Evolutionary conservation across 2,329 filamentous ascomycete species (phyloP).

Genomic region (Trichoderma semiorbis): DNA sequence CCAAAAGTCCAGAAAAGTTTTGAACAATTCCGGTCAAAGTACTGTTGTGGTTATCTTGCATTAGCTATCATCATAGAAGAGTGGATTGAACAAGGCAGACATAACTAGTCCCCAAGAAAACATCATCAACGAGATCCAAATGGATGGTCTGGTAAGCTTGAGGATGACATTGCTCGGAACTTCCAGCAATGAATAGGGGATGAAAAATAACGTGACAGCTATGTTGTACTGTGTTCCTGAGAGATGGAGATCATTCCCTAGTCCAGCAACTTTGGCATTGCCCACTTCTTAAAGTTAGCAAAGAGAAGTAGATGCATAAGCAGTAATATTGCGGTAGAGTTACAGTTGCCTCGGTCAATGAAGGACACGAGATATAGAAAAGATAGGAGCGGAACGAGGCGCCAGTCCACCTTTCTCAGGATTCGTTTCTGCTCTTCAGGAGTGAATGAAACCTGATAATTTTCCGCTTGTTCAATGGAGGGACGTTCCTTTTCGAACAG

Average conservation of each 20-base stretch:
- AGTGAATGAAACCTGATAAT: neutral
- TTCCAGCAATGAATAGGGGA: constrained; percentile 13
- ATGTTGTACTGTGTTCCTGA: constrained; percentile 23
- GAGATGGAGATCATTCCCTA: constrained; percentile 23
- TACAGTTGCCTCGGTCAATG: neutral
- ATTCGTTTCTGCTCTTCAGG: neutral
- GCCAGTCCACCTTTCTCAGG: neutral
- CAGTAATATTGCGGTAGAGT: neutral
- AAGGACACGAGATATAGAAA: neutral
- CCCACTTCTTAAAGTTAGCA: neutral
- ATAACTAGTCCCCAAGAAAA: constrained; percentile 9
- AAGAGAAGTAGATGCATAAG: neutral
- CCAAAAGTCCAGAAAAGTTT: constrained; percentile 73
- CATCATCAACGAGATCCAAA: constrained; percentile 9
- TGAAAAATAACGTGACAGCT: constrained; percentile 26
- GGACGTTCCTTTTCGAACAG: neutral
- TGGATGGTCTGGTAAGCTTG: constrained; percentile 13
- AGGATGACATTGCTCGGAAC: constrained; percentile 17
- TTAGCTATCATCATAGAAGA: neutral
- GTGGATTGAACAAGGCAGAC: neutral
- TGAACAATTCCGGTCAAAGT: constrained; percentile 72
- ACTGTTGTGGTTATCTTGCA: constrained; percentile 58
- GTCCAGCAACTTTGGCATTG: constrained; percentile 26
- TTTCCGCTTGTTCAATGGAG: neutral
- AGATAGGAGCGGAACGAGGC: neutral